Base-by-base conservation (phyloP, 208 protist species). In the Leishmania arabica region DNA sequence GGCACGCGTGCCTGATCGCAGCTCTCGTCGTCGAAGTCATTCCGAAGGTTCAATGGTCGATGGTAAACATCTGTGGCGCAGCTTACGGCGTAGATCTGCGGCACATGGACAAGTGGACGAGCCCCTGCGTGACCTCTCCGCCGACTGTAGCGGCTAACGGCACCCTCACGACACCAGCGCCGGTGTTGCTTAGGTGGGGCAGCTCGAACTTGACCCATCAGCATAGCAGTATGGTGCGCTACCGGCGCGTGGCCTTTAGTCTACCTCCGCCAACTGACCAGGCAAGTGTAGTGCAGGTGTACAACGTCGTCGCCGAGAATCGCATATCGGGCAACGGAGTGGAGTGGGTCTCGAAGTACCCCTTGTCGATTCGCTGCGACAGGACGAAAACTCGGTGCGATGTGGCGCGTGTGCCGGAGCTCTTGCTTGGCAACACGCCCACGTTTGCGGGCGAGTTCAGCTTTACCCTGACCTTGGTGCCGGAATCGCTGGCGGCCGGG, bases 31-130 rank as follows among this genome's bases (percentile, higher is more conserved):
- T 97, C 0, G 81, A 93, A 31, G 72, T 89, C 54, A 86, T 96
- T n/a, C 89, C 87, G 6, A 76, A 80, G 34, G 60, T 87, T 64
- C 87, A 91, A 80, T 96, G 91, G 91, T 84, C 79, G 9, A 74
- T 92, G 76, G 66, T 87, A 62, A 93, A 93, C 79, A 83, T 97
- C 42, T 97, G 94, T 81, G 90, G 90, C 51, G 24, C 77, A 0
- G 66, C 62, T 19, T 78, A 86, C 79, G 85, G 53, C 17, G 58
- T 87, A 62, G 81, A 78, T 47, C 60, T 94, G 86, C 85, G 85
- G 42, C n/a, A 86, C 64, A 56, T 60, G 27, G 64, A 76, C 42
- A 72, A 77, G 76, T 88, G 85, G 82, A 81, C 58, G 27, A 88
- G 85, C 40, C 47, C 79, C 21, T 87, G 84, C 40, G 79, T 84